phyloP scores from a whole-genome alignment of 2,329 filamentous ascomycete species.

The Paecilomyces sp. region DNA sequence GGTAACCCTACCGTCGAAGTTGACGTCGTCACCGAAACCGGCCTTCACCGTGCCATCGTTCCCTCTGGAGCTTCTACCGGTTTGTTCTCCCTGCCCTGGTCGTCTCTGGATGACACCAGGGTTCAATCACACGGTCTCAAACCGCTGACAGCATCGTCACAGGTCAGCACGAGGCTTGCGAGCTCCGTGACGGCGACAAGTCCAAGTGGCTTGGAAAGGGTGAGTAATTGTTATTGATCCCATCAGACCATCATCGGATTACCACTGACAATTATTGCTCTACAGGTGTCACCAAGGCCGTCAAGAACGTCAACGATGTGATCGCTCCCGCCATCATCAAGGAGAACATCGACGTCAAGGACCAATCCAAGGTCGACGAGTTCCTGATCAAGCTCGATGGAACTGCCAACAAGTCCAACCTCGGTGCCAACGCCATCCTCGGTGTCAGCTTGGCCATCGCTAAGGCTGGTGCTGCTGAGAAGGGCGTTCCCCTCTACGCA shows the following conservation, averaged over 20 bases:
- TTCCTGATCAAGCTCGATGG: constrained; percentile 83
- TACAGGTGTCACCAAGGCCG: constrained; percentile 65
- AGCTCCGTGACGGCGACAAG: constrained; percentile 88
- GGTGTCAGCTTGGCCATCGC: constrained; percentile 78
- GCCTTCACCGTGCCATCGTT: constrained; percentile 94
- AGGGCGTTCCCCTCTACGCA: constrained; percentile 78
- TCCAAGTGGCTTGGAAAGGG: constrained; percentile 80
- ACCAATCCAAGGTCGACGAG: constrained; percentile 74
- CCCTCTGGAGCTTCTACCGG: constrained; percentile 94
- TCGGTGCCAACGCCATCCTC: constrained; percentile 83
- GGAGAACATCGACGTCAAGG: constrained; percentile 75
- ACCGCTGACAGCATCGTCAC: constrained; percentile 19
- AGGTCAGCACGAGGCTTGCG: constrained; percentile 86
- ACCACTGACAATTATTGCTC: background rate
- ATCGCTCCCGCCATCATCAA: constrained; percentile 78
- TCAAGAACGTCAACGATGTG: constrained; percentile 74
- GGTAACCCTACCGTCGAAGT: constrained; percentile 98
- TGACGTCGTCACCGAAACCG: constrained; percentile 91
- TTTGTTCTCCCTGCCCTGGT: constrained; percentile 39
- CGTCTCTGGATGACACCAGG: background rate
- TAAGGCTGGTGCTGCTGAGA: constrained; percentile 84
- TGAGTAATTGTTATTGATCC: constrained; percentile 17
- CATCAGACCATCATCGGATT: background rate
- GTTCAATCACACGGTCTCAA: background rate
- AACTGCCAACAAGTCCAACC: constrained; percentile 77